Conservation (phyloP, 495 filamentous ascomycete genomes). For the Pseudoneurospora amorphoporcata region DNA sequence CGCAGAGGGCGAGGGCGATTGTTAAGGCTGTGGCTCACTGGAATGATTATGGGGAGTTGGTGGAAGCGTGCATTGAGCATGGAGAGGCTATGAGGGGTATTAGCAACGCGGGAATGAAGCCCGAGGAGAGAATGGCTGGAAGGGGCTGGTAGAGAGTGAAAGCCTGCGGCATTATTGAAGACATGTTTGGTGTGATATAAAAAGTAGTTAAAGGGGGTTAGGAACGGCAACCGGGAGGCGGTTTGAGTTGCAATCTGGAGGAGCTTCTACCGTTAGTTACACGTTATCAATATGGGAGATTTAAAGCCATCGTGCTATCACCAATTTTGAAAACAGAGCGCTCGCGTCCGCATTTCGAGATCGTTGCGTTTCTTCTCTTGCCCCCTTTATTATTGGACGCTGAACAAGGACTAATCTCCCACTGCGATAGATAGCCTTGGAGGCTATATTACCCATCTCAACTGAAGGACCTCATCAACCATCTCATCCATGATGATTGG, state of each 20-base stretch:
- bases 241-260: not conserved
- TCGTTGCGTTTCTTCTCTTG: not conserved
- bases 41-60: constrained; percentile 75
- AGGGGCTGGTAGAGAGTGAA: constrained; percentile 62
- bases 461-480: not conserved
- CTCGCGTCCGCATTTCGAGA: not conserved
- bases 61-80: constrained; percentile 74
- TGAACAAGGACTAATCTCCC: not conserved
- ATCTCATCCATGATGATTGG: not conserved
- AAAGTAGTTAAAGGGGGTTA: not conserved
- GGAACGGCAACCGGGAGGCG: not conserved
- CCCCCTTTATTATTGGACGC: not conserved
- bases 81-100: constrained; percentile 96
- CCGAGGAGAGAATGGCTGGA: constrained; percentile 71
- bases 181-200: not conserved
- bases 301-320: not conserved
- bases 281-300: not conserved
- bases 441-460: not conserved
- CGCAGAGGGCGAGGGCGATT: constrained; percentile 81
- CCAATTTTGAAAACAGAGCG: not conserved
- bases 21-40: constrained; percentile 89
- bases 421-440: not conserved
- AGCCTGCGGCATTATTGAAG: not conserved
- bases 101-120: constrained; percentile 63
- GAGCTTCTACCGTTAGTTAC: not conserved